A percentile compares a stretch with the other conserved stretches of the same genome.
Conservation (phyloP, 768 basidiomycete species). For the Podaxis sp. region DNA sequence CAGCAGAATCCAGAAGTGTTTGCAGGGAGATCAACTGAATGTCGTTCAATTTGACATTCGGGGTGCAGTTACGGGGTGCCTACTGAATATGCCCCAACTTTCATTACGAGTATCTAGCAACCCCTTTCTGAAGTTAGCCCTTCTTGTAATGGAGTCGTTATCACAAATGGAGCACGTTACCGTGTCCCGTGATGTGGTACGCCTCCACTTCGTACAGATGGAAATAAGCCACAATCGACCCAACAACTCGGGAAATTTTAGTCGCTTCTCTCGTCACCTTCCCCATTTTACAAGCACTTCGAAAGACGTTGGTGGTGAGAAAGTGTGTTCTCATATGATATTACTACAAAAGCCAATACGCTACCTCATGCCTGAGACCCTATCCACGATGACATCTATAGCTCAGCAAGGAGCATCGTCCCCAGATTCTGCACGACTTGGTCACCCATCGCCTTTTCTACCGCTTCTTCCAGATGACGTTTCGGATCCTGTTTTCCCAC, state of each 20-base stretch:
- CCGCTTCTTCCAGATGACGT: slow-evolving; percentile 94
- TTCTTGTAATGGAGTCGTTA: neutral
- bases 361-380: slow-evolving; percentile 1
- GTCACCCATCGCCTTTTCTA: slow-evolving; percentile 97
- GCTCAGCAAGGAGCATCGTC: slow-evolving; percentile 90
- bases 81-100: too few species aligned
- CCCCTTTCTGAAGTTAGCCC: slow-evolving; percentile 1
- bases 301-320: slow-evolving; percentile 6
- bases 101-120: neutral
- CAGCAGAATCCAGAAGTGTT: neutral
- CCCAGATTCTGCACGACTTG: slow-evolving; percentile 95
- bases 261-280: neutral
- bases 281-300: neutral
- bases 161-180: neutral
- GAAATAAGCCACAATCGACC: neutral
- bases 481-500: slow-evolving; percentile 98
- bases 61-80: neutral
- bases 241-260: neutral
- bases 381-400: slow-evolving; percentile 25
- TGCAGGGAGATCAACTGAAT: neutral
- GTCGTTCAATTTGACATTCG: neutral
- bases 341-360: slow-evolving; percentile 15
- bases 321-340: slow-evolving; percentile 11
- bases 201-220: neutral
- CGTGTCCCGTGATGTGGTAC: neutral